These are phyloP conservation scores for Verticillium nonalfalfae DNA, from an alignment of 2,329 filamentous ascomycete genomes.

Conservation along the genomic window DNA sequence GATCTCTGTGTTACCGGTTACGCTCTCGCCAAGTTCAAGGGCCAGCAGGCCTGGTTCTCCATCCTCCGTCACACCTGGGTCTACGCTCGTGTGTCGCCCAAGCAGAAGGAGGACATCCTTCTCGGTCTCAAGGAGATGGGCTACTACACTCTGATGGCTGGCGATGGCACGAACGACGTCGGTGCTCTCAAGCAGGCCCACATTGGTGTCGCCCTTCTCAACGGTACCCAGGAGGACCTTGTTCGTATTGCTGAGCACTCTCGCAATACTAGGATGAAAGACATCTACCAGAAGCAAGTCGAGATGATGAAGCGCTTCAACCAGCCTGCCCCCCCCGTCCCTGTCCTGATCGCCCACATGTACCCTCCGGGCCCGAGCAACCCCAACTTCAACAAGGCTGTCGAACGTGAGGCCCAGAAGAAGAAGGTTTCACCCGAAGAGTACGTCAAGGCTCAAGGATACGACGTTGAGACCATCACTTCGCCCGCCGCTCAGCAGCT, in stretches of 20 bases:
- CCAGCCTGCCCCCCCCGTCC: slow-evolving; percentile 85
- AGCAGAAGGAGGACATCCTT: slow-evolving; percentile 99
- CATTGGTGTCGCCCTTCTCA: slow-evolving; percentile 91
- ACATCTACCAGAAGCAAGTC: slow-evolving; percentile 94
- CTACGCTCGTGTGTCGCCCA: slow-evolving; percentile 94
- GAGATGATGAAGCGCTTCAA: slow-evolving; percentile 92
- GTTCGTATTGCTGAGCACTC: slow-evolving; percentile 88
- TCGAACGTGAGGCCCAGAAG: slow-evolving; percentile 75
- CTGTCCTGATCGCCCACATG: slow-evolving; percentile 85
- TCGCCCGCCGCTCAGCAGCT: slow-evolving; percentile 58
- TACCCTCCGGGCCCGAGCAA: slow-evolving; percentile 88
- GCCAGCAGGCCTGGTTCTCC: slow-evolving; percentile 66
- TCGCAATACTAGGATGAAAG: slow-evolving; percentile 95
- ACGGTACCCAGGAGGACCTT: slow-evolving; percentile 87
- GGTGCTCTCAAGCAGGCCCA: slow-evolving; percentile 97
- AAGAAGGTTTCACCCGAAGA: slow-evolving; percentile 64
- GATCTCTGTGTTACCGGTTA: slow-evolving; percentile 96
- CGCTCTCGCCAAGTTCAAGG: slow-evolving; percentile 82
- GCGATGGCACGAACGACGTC: slow-evolving; percentile 97
- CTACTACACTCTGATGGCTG: slow-evolving; percentile 98
- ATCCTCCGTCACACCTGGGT: slow-evolving; percentile 92
- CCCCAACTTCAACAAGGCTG: slow-evolving; percentile 89
- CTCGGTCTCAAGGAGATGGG: slow-evolving; percentile 92
- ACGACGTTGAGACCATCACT: slow-evolving; percentile 56
- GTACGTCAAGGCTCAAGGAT: slow-evolving; percentile 46